Evolutionary conservation across 805 yeast genomes (phyloP), one percentile per base, ranked within the genome.

Genomic region (Saccharomycopsis sp.): DNA sequence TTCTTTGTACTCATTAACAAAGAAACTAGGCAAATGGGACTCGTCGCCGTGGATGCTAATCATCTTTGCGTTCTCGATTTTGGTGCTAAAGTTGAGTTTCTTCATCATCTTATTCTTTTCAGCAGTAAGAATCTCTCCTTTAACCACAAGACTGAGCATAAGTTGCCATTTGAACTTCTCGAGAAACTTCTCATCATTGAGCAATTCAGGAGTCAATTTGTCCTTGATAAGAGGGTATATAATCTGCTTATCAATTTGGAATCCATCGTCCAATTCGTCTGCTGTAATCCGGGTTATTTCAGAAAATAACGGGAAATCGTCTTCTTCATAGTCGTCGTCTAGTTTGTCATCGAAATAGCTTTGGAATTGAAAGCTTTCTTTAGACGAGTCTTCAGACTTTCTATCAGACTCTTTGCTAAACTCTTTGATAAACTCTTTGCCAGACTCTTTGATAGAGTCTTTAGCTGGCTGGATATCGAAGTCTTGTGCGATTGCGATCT

Each of bases 161-260:
- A 93, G 82, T 71, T 94, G 98, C 99, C 99, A 94, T 72, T 91
- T 97, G 12, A 92, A 75, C 54, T 98, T 78, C 68, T 91, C 97
- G 9, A 84, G 66, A 5, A 86, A 83, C 23, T 66, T 63, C 3
- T 75, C 71, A 56, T 72, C 70, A 2, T 71, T 63, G 3, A 68
- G 58, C 12, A 72, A 58, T 34, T 64, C 62, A 1, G 64, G 58
- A 56, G 55, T 24, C 59, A 44, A 42, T 63, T 58, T 49, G 57
- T 68, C 34, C 60, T 63, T 58, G 2, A 29, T 64, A 62, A 59
- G 56, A 34, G 53, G 69, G 59, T 47, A 65, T 49, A 51, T 60
- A 53, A 17, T 64, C 14, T 64, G 69, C 49, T 76, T 78, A 61
- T 82, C 85, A 12, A 80, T 75, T 63, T 80, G 80, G 61, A 77